Evolutionary conservation across 2,329 filamentous ascomycete genomes (phyloP).

Genomic region (Arachnopeziza araneosa): DNA sequence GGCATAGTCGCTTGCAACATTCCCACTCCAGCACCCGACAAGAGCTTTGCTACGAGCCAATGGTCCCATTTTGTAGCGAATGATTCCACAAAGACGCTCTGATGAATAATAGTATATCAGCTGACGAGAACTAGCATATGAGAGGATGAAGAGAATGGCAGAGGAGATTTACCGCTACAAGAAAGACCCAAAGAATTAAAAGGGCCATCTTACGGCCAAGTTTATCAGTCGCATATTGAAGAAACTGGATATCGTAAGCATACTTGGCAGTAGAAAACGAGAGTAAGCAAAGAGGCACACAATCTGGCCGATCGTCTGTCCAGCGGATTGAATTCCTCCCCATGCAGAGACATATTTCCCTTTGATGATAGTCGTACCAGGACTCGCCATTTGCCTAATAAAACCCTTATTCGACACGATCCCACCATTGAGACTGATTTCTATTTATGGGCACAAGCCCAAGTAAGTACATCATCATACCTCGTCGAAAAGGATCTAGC

Average conservation of each 20-base stretch:
- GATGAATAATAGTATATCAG: neutral
- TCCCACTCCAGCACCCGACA: constrained; percentile 19
- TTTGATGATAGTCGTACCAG: constrained; percentile 15
- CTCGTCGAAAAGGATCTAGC: neutral
- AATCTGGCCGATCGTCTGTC: constrained; percentile 21
- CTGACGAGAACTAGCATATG: neutral
- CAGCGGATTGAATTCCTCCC: constrained; percentile 18
- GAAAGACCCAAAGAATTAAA: constrained; percentile 30
- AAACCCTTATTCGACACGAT: constrained; percentile 21
- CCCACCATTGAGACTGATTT: constrained; percentile 25
- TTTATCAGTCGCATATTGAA: constrained; percentile 21
- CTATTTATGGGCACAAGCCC: neutral
- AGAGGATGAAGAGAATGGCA: neutral
- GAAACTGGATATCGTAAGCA: constrained; percentile 10
- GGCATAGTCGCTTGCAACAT: constrained; percentile 21
- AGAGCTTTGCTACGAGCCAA: constrained; percentile 19
- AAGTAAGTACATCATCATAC: neutral
- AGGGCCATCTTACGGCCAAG: constrained; percentile 32
- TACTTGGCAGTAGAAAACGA: neutral
- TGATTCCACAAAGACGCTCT: constrained; percentile 18
- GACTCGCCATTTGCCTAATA: constrained; percentile 12
- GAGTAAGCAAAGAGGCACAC: constrained; percentile 14
- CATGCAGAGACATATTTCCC: constrained; percentile 23
- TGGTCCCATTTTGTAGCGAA: constrained; percentile 15
- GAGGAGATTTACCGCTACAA: constrained; percentile 19